phyloP scores from a whole-genome alignment of 352 stramenopile species.

The Globisporangium recalcitrans region DNA sequence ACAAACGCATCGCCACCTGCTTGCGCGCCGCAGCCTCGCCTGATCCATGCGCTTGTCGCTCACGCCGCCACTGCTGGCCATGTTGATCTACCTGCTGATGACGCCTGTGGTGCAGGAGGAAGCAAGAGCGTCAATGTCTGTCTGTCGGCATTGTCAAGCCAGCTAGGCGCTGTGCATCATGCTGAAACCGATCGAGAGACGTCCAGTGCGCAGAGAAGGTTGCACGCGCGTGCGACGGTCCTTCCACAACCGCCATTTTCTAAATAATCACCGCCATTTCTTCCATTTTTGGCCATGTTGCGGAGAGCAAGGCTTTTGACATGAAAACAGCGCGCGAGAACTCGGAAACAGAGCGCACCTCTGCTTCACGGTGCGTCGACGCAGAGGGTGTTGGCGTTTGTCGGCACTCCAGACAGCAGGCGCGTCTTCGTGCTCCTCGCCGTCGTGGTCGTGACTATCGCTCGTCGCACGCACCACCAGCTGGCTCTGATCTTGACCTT shows the following conservation, averaged over 20 bases:
- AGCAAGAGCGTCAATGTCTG: slow-evolving; percentile 6
- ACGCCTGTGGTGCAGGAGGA: background rate
- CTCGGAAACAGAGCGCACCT: no score
- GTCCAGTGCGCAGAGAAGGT: background rate
- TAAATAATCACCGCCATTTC: background rate
- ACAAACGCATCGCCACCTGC: background rate
- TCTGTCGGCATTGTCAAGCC: background rate
- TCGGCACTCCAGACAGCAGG: no score
- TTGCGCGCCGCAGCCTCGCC: background rate
- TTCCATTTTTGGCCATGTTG: background rate
- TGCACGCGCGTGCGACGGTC: background rate
- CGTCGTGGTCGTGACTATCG: no score
- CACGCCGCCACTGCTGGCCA: background rate
- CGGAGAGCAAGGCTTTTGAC: background rate
- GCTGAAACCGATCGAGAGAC: no score
- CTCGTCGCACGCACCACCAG: no score
- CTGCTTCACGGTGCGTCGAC: no score
- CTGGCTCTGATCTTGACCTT: no score
- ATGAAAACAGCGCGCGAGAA: background rate
- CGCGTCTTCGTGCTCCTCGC: no score
- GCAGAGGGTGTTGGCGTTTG: no score
- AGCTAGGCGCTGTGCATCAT: background rate
- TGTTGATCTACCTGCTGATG: background rate
- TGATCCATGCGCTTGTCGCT: background rate
- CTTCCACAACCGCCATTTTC: background rate